Evolutionary conservation across 2,329 filamentous ascomycete species (phyloP).

Genomic region (Kalmusia sp.): DNA sequence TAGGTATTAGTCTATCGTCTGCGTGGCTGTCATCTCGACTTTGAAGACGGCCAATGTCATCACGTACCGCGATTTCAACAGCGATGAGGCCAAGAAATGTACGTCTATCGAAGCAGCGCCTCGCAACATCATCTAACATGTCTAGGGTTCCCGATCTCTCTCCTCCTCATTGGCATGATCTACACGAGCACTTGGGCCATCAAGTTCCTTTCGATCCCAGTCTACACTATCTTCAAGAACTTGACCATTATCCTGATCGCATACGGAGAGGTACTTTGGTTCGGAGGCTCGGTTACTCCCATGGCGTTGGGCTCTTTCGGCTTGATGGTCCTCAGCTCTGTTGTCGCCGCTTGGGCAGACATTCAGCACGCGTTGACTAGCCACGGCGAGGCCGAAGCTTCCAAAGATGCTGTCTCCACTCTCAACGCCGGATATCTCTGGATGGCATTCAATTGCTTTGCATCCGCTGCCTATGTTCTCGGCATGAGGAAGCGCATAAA

Average conservation of each 20-base stretch:
- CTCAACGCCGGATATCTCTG: slow-evolving; percentile 95
- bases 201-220: slow-evolving; percentile 94
- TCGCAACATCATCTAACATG: slow-evolving; percentile 18
- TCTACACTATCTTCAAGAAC: slow-evolving; percentile 99
- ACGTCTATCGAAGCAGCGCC: slow-evolving; percentile 45
- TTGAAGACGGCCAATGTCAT: slow-evolving; percentile 86
- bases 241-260: slow-evolving; percentile 98
- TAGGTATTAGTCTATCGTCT: slow-evolving; percentile 77
- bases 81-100: slow-evolving; percentile 93
- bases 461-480: slow-evolving; percentile 86
- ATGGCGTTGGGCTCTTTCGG: slow-evolving; percentile 93
- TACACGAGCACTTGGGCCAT: slow-evolving; percentile 96
- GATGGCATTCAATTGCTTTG: slow-evolving; percentile 98
- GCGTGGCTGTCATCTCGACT: slow-evolving; percentile 80
- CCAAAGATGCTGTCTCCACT: slow-evolving; percentile 80
- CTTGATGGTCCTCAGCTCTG: slow-evolving; percentile 92
- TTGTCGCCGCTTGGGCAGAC: slow-evolving; percentile 97
- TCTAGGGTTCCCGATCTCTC: slow-evolving; percentile 91
- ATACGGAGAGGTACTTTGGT: slow-evolving; percentile 98
- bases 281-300: slow-evolving; percentile 87
- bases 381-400: slow-evolving; percentile 60
- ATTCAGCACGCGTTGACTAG: slow-evolving; percentile 82
- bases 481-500: slow-evolving; percentile 99
- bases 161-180: slow-evolving; percentile 98
- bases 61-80: slow-evolving; percentile 82